Evolutionary conservation across 2,329 filamentous ascomycete species (phyloP), one percentile per base, ranked within the genome.

Genomic region (Colletotrichum simmondsii): DNA sequence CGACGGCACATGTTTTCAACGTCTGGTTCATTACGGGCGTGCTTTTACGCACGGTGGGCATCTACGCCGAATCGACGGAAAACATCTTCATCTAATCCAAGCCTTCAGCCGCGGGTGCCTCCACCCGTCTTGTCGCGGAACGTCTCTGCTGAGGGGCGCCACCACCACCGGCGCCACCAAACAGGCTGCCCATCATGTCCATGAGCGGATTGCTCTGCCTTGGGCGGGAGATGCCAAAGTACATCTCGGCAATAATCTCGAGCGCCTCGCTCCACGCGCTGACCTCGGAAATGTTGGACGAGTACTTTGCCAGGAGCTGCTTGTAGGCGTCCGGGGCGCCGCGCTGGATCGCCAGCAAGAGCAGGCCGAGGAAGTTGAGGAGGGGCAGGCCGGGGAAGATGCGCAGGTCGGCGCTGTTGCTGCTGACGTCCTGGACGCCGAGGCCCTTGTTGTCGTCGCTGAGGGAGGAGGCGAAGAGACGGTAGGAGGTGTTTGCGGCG

Each of bases 101-200:
- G 14, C 90, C 90, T 77, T 92, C 90, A 4, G 89, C 86, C 64
- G 86, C 82, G 26, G 90, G 89, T 76, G 85, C 81, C 77, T 87
- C 84, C 42, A 86, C 77, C 73, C 83, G 79, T 72, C 85, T 84
- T 42, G 85, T 77, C n/a, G 83, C 82, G n/a, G 84, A 84, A 70
- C 83, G 85, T 73, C 82, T 83, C 54, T 78, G 80, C 73, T 79
- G 76, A 60, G 79, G 77, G n/a, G 77, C 79, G 42, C 79, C 87
- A n/a, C 88, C 89, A 22, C 86, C 87, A 63, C 87, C 87, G 30
- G 88, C 89, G 24, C 95, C 95, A 61, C 95, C 95, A 79, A 99
- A 94, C 87, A 99, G 91, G 75, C 92, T 95, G 60, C 95, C 95
- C 94, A 99, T 97, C 95, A 99, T 98, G 81, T 99, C 97, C 83